Conservation (phyloP, 2,329 filamentous ascomycete species). For the Myriosclerotinia curreyana region DNA sequence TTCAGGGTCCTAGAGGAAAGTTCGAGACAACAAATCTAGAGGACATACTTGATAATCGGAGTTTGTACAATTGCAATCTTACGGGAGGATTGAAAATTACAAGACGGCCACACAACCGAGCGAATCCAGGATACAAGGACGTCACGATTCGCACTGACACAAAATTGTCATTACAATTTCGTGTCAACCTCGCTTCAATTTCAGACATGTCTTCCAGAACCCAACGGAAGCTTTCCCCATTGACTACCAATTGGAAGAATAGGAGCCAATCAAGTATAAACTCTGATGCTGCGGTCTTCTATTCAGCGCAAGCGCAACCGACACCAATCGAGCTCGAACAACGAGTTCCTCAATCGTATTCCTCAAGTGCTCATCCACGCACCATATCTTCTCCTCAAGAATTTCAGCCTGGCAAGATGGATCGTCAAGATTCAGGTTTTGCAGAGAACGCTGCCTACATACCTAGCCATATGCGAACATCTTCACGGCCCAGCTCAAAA, state of each 20-base stretch:
- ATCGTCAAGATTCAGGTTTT: slow-evolving; percentile 37
- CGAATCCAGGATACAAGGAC: neutral
- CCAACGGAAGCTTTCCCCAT: slow-evolving; percentile 24
- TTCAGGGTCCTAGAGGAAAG: neutral
- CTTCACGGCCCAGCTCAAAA: slow-evolving; percentile 21
- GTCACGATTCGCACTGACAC: slow-evolving; percentile 4
- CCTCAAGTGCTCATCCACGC: slow-evolving; percentile 13
- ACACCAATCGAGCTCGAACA: slow-evolving; percentile 25
- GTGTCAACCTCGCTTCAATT: slow-evolving; percentile 17
- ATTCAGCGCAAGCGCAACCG: slow-evolving; percentile 33
- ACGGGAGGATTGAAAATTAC: slow-evolving; percentile 1
- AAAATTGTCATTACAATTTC: slow-evolving; percentile 11
- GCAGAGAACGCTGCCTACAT: slow-evolving; percentile 24
- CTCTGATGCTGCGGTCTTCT: slow-evolving; percentile 36
- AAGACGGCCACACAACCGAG: slow-evolving; percentile 2
- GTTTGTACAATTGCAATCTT: slow-evolving; percentile 4
- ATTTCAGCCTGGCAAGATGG: slow-evolving; percentile 30
- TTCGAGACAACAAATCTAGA: neutral
- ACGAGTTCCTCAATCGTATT: slow-evolving; percentile 26
- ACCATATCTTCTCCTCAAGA: slow-evolving; percentile 20
- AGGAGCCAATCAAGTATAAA: slow-evolving; percentile 33
- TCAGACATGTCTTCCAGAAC: slow-evolving; percentile 28
- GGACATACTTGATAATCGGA: neutral
- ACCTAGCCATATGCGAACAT: slow-evolving; percentile 25
- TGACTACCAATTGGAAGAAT: slow-evolving; percentile 32